phyloP scores from a whole-genome alignment of 2,329 filamentous ascomycete species.

The Diaporthe citriasiana region DNA sequence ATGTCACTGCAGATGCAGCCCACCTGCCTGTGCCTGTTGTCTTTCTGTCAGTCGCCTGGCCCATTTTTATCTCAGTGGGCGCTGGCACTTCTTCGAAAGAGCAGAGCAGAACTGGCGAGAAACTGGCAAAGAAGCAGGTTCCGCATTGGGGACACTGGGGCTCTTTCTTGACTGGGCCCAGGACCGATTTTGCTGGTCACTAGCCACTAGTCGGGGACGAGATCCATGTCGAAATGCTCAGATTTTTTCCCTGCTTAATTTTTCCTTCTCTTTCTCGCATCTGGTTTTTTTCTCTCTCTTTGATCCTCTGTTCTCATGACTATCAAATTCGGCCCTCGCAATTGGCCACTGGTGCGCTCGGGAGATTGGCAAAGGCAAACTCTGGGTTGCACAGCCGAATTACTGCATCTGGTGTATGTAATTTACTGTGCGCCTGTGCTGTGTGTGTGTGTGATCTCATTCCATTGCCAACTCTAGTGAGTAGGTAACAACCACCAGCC shows the following conservation, averaged over 20 bases:
- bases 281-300: background rate
- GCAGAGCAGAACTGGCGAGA: background rate
- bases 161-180: background rate
- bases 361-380: conserved; percentile 18
- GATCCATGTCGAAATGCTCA: conserved; percentile 31
- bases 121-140: background rate
- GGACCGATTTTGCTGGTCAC: background rate
- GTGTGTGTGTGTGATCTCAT: background rate
- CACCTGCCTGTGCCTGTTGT: background rate
- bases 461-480: background rate
- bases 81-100: background rate
- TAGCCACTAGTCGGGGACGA: conserved; percentile 4
- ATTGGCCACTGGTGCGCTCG: background rate
- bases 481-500: background rate
- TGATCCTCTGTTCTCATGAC: background rate
- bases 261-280: background rate
- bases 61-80: conserved; percentile 4
- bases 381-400: conserved; percentile 27
- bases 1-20: conserved; percentile 32
- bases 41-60: background rate
- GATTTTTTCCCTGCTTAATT: conserved; percentile 15
- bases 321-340: background rate
- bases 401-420: background rate
- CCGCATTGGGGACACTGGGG: conserved; percentile 8
- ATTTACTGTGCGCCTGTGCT: conserved; percentile 2